These are phyloP conservation scores for Allium cepa DNA, from an alignment of 106 monocot species.

Conservation along the genomic window DNA sequence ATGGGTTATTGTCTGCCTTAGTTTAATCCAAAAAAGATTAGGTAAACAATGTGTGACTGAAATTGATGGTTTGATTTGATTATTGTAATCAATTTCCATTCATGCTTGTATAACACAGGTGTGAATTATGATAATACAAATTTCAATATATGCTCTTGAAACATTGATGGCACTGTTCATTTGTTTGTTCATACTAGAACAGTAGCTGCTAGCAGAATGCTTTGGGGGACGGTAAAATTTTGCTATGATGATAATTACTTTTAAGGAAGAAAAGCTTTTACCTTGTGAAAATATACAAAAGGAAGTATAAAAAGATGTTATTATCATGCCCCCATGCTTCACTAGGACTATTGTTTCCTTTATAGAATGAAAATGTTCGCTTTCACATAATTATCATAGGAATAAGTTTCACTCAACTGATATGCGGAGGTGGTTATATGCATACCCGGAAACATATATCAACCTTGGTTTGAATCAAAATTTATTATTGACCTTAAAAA, in stretches of 20 bases:
- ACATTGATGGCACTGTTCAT: not conserved
- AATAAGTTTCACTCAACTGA: too few relatives aligned
- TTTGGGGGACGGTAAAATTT: too few relatives aligned
- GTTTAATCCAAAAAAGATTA: not conserved
- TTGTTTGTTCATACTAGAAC: not conserved
- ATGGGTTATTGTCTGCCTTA: not conserved
- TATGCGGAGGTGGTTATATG: too few relatives aligned
- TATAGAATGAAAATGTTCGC: not conserved
- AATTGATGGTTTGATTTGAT: slow-evolving; percentile 8
- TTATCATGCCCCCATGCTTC: slow-evolving; percentile 4
- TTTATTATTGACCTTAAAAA: too few relatives aligned
- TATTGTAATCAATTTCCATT: not conserved
- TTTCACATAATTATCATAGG: not conserved
- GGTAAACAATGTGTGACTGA: not conserved
- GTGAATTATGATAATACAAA: slow-evolving; percentile 5
- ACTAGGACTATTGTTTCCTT: not conserved
- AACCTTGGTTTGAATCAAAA: too few relatives aligned
- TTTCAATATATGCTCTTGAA: slow-evolving; percentile 1
- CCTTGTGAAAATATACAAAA: slow-evolving; percentile 8
- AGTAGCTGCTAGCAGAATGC: not conserved
- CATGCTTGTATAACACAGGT: not conserved
- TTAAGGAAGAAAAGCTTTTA: slow-evolving; percentile 3
- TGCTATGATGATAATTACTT: slow-evolving; percentile 8
- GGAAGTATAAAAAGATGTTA: slow-evolving; percentile 11
- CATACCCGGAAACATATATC: too few relatives aligned